Evolutionary conservation across 192 early-diverging fungal species (phyloP).

Genomic region (Jimgerdemannia lactiflua): DNA sequence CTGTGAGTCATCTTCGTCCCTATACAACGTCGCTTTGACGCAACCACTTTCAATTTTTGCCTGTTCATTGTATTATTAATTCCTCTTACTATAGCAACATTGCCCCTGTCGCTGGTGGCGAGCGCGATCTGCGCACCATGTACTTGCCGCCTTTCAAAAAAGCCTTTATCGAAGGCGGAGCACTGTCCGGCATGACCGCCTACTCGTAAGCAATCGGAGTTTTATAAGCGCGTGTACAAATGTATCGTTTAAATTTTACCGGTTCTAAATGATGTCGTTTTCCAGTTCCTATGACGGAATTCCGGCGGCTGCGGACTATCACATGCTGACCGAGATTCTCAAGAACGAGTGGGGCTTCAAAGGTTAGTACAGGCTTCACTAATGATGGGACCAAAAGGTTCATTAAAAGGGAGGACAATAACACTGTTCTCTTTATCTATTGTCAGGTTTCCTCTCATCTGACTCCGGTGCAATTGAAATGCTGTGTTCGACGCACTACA

Average conservation of each 20-base stretch:
- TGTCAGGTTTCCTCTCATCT: slow-evolving; percentile 5
- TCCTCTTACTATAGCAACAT: not conserved
- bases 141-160: slow-evolving; percentile 14
- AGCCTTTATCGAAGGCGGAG: slow-evolving; percentile 5
- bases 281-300: slow-evolving; percentile 11
- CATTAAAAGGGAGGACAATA: too few species aligned
- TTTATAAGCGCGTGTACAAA: not conserved
- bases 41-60: too few species aligned
- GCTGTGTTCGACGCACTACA: slow-evolving; percentile 6
- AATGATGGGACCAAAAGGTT: too few species aligned
- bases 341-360: slow-evolving; percentile 6
- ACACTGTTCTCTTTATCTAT: too few species aligned
- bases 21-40: too few species aligned
- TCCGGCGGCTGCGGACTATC: slow-evolving; percentile 2
- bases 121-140: slow-evolving; percentile 12
- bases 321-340: slow-evolving; percentile 8
- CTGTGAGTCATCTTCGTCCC: too few species aligned
- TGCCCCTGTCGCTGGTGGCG: slow-evolving; percentile 9
- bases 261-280: too few species aligned
- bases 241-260: too few species aligned
- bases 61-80: not conserved
- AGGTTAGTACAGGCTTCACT: too few species aligned
- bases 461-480: slow-evolving; percentile 11
- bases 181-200: slow-evolving; percentile 6
- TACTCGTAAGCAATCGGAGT: slow-evolving; percentile 4